Evolutionary conservation across 805 yeast genomes (phyloP).

Genomic region (Zygosaccharomyces pseudorouxii): DNA sequence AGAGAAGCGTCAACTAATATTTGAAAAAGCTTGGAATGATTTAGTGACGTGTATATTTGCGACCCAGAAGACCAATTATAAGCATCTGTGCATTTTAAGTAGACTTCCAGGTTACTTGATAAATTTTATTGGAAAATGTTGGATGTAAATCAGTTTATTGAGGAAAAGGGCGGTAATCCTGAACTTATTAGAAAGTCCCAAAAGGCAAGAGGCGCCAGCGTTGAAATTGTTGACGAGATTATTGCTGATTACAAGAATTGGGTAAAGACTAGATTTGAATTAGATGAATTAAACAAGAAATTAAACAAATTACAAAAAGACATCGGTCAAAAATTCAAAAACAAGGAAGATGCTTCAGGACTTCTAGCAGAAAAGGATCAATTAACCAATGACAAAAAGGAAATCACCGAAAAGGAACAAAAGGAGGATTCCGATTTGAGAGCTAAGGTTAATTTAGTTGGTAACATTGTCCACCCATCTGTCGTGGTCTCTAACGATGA

Average conservation of each 20-base stretch:
- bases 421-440: conserved; percentile 72
- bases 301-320: conserved; percentile 88
- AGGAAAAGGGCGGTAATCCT: conserved; percentile 96
- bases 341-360: conserved; percentile 89
- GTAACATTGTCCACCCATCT: conserved; percentile 89
- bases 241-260: conserved; percentile 86
- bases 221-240: conserved; percentile 93
- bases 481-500: conserved; percentile 86
- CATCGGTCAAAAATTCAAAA: conserved; percentile 87
- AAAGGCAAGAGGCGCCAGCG: conserved; percentile 89
- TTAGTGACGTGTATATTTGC: conserved; percentile 2
- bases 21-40: neutral
- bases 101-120: neutral
- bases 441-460: conserved; percentile 80
- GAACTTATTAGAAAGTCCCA: conserved; percentile 83
- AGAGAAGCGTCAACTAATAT: neutral
- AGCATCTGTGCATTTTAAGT: neutral
- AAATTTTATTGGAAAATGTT: conserved; percentile 52
- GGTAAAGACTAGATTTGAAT: conserved; percentile 83
- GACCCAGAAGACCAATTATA: neutral
- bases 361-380: conserved; percentile 76
- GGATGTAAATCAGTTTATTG: conserved; percentile 87
- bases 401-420: conserved; percentile 62
- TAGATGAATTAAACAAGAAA: conserved; percentile 85
- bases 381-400: conserved; percentile 64